Evolutionary conservation across 2,329 filamentous ascomycete genomes (phyloP), one percentile per base, ranked within the genome.

Genomic region (Cercospora sojina): DNA sequence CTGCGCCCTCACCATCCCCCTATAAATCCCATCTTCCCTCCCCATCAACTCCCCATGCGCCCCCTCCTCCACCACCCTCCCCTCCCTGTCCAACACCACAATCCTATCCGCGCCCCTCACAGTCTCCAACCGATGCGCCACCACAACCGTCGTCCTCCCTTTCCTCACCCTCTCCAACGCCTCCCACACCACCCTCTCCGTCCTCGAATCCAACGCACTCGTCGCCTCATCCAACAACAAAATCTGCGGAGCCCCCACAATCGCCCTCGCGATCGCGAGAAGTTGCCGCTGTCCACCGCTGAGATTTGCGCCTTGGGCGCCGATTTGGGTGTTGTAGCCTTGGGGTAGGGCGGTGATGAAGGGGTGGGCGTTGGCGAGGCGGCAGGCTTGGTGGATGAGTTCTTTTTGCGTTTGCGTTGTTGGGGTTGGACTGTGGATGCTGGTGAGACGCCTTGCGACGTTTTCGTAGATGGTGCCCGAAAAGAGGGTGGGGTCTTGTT

Each of bases 71-170:
- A 81, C 69, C n/a, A 83, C 74, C n/a, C 66, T 68, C 3, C 82
- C 82, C 20, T 78, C 73, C 7, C 73, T n/a, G n/a, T n/a, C 65
- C 71, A 83, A 78, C 12, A 83, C 81, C 5, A 77, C 76, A 31
- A 83, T 82, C 35, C 79, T 80, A 69, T 83, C 78, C 4, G 81
- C 81, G 20, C 69, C 71, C 59, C 72, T 77, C 13, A 83, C 75
- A 0, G 81, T 83, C 0, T 80, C 74, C 8, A 83, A 73, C 51
- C 78, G 77, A 67, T 83, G 81, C 1, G 81, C 81, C 62, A 83
- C 82, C 1, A 79, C 71, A 5, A 79, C 64, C 1, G 77, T 78
- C 1, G 77, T 79, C 27, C 71, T 70, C 56, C 72, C 68, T 3
- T 23, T 56, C 7, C 73, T 73, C 0, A 77, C 75, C 10, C 69